Conservation (phyloP, 441 rosid species). For the Pelargonium citronellum region DNA sequence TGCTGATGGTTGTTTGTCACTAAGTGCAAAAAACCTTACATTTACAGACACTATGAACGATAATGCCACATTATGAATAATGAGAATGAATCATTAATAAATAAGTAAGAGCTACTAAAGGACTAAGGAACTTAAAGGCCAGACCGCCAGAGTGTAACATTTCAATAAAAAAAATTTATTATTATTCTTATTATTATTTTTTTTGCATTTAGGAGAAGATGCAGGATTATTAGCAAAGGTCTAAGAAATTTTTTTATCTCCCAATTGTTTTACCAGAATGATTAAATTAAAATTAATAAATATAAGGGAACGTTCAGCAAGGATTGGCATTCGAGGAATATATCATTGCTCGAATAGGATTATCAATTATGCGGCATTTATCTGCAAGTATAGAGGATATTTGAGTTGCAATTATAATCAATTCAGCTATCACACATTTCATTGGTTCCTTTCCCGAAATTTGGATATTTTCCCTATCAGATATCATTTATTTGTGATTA, state of each 20-base stretch:
- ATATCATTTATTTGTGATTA: not conserved
- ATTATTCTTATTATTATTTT: too few relatives aligned
- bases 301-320: too few relatives aligned
- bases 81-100: too few relatives aligned
- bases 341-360: too few relatives aligned
- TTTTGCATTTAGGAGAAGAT: not conserved
- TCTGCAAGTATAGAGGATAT: not conserved
- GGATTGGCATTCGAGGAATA: too few relatives aligned
- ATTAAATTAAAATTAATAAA: too few relatives aligned
- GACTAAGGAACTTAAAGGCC: too few relatives aligned
- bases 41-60: not conserved
- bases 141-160: not conserved
- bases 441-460: not conserved
- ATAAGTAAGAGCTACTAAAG: too few relatives aligned
- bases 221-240: not conserved
- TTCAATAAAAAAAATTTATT: too few relatives aligned
- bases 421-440: not conserved
- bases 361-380: not conserved
- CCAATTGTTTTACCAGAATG: not conserved
- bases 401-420: not conserved
- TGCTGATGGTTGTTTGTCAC: not conserved
- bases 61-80: too few relatives aligned
- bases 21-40: not conserved
- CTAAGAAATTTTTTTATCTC: not conserved
- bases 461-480: not conserved